Conservation (phyloP, 176 grass and related monocot genomes). For the Elymus sibiricus region DNA sequence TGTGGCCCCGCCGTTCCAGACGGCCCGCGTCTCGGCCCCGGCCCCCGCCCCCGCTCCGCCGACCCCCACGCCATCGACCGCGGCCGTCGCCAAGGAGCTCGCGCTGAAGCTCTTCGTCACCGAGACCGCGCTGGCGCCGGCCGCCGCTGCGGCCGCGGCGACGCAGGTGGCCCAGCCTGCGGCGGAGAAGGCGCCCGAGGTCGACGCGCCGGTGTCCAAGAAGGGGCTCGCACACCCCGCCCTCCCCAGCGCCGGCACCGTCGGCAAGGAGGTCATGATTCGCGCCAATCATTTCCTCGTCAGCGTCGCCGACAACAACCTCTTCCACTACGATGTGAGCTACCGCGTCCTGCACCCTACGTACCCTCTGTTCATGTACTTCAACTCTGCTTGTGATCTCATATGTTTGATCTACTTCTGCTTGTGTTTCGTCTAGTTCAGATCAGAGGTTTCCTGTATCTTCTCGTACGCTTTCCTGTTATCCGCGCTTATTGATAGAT, state of each 20-base stretch:
- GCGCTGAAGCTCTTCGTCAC: conserved; percentile 44
- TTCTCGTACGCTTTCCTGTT: background rate
- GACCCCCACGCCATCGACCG: background rate
- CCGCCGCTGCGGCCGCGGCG: background rate
- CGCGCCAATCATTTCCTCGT: conserved; percentile 77
- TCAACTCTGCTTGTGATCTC: background rate
- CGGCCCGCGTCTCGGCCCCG: background rate
- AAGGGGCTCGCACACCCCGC: background rate
- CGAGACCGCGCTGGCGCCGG: conserved; percentile 34
- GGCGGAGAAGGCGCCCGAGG: background rate
- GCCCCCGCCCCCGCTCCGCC: background rate
- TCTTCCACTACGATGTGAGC: conserved; percentile 80
- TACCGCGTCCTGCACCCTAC: background rate
- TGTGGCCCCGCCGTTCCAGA: background rate
- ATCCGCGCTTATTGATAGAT: background rate
- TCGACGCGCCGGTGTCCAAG: conserved; percentile 44
- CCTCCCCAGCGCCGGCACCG: background rate
- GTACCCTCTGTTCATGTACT: background rate
- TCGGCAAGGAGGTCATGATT: conserved; percentile 40
- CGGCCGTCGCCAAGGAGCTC: conserved; percentile 35
- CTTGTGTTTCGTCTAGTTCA: background rate
- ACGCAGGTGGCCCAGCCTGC: background rate
- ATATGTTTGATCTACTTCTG: no score
- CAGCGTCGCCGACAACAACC: conserved; percentile 51
- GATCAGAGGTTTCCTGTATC: background rate